These are phyloP conservation scores for Tetrahymena borealis DNA, from an alignment of 73 alveolate genomes.

Conservation along the genomic window DNA sequence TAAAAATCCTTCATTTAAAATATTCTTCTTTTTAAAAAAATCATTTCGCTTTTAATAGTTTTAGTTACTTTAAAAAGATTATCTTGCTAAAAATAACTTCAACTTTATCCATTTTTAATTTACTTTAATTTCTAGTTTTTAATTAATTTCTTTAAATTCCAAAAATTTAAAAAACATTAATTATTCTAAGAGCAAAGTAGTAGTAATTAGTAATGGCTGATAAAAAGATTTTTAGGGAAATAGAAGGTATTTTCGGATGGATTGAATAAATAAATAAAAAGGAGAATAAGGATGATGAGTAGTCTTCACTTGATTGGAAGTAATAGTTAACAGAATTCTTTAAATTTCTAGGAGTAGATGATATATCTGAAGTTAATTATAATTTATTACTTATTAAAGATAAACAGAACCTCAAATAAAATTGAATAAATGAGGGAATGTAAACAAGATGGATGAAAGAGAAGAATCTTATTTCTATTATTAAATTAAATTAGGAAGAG, in stretches of 20 bases:
- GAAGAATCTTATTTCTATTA: too few species aligned
- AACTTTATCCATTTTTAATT: too few species aligned
- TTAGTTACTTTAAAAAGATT: too few species aligned
- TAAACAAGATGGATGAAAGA: too few species aligned
- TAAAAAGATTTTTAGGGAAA: background rate
- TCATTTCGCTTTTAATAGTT: too few species aligned
- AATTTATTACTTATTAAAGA: background rate
- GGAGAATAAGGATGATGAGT: background rate
- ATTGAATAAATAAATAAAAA: background rate
- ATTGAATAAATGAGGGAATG: background rate
- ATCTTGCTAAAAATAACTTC: too few species aligned
- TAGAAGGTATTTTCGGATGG: background rate
- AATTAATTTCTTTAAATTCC: too few species aligned
- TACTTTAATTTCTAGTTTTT: too few species aligned
- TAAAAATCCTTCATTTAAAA: too few species aligned
- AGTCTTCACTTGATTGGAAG: background rate
- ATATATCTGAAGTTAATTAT: background rate
- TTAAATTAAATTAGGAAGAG: background rate
- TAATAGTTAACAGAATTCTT: background rate
- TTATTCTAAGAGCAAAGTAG: background rate
- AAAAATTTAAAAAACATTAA: background rate
- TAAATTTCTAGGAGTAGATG: background rate
- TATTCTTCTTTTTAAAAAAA: too few species aligned
- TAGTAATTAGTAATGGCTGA: background rate
- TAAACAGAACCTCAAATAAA: background rate